Evolutionary conservation across 2,329 filamentous ascomycete genomes (phyloP), one percentile per base, ranked within the genome.

Genomic region (Coccinonectria pachysandricola): DNA sequence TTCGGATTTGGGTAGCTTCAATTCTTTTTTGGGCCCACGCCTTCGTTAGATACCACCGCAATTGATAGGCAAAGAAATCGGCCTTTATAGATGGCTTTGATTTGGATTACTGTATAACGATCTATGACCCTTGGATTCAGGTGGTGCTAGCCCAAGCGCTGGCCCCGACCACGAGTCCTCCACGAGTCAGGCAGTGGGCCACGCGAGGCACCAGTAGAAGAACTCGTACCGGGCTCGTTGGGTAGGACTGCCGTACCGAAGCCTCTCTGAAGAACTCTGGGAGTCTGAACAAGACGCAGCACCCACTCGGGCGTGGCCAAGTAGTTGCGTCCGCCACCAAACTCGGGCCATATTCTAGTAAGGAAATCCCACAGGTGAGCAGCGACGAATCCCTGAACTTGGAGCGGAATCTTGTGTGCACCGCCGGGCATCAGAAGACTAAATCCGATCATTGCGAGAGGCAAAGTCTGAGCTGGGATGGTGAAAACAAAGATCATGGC

Each of bases 321-420:
- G 24, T 79, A 66, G 48, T 87, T 93, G 26, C 63, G 65, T 1
- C 91, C 91, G 30, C 83, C 82, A 16, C 86, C 88, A 49, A 91
- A 91, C 29, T 82, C 75, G 5, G 91, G 91, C 65, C 86, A 96
- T 21, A 95, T 68, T 24, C 83, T 72, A 3, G 82, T 85, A 25
- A 95, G 55, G 49, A 96, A 98, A 51, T 96, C 83, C 56, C 85
- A 93, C 12, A 91, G 48, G 52, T 98, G 91, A 4, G 87, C 87
- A 8, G 87, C 83, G 21, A 93, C 39, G 8, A 98, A 65, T n/a
- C 91, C 91, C 17, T 73, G 82, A 4, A 74, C 54, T 47, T 92
- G 76, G 4, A 76, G 46, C 30, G 81, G 49, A 8, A 81, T 68
- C 11, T 57, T 57, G 3, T 53, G 40, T 18, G 65, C 64, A 8